Base-by-base conservation (phyloP, 495 filamentous ascomycete species). In the Cryomyces antarcticus region DNA sequence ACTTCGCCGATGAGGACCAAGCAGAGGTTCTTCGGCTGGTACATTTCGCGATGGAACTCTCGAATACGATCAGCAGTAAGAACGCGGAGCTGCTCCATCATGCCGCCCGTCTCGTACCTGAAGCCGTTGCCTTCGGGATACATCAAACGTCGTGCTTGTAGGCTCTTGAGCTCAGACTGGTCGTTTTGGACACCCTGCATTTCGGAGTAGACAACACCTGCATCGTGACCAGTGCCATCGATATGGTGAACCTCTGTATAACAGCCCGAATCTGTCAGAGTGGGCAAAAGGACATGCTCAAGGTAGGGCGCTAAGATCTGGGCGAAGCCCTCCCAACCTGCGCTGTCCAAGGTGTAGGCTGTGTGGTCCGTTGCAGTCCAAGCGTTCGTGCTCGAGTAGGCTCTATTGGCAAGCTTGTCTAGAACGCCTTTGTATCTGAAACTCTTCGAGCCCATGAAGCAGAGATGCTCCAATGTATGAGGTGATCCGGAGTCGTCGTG, bases 171-270 rank as follows among this genome's bases (percentile, higher is more conserved):
- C 56, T 93, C 81, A 10, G 63, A 62, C 46, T 77, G 71, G 12
- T 69, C 78, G 54, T 94, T 93, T 57, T 99, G 80, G 1, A 89
- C 74, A 7, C 75, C 92, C 57, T 99, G 89, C 89, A 99, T 96
- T 60, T 99, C 89, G 1, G 92, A 95, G 62, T 96, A 99, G 13
- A 96, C 89, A 4, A 97, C 89, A 47, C 61, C 89, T 28, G 89
- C 89, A 69, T 99, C 92, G 49, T 96, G 77, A 39, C 88, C 89
- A 44, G 76, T 69, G 31, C 84, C 85, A 57, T 99, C 82, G 42
- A 99, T 71, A 57, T 99, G 92, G 62, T 93, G 82, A 28, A 99
- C 89, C 53, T 99, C 89, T 2, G 89, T 99, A 50, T 92, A 77
- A 56, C 88, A 95, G 4, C 75, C 82, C 38, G 84, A 78, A 58